Conservation (phyloP, 768 basidiomycete genomes). For the Boletales sp. region DNA sequence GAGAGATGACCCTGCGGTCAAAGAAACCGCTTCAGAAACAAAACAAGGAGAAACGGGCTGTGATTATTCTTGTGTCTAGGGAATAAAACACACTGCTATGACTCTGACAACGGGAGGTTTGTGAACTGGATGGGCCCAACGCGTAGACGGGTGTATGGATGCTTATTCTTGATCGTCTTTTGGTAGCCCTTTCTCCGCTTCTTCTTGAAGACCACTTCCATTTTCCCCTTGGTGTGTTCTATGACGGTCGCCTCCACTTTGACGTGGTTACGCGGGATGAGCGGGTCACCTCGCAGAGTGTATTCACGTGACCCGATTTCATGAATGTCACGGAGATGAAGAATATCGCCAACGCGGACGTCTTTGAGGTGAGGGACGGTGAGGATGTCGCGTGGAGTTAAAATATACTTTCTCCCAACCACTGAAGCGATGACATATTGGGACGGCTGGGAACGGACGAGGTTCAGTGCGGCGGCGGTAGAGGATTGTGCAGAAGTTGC, state of each 20-base stretch:
- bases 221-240: slow-evolving; percentile 92
- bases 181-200: slow-evolving; percentile 98
- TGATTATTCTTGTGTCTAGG: not conserved
- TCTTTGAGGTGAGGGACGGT: slow-evolving; percentile 90
- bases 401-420: slow-evolving; percentile 82
- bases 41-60: not conserved
- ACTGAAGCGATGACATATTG: slow-evolving; percentile 91
- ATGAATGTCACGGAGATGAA: slow-evolving; percentile 80
- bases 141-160: slow-evolving; percentile 91
- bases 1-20: too few relatives aligned
- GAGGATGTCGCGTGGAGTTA: slow-evolving; percentile 87
- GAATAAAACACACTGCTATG: slow-evolving; percentile 11
- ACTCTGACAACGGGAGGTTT: slow-evolving; percentile 25
- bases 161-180: slow-evolving; percentile 90
- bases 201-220: slow-evolving; percentile 93
- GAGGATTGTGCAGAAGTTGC: slow-evolving; percentile 33
- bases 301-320: slow-evolving; percentile 96
- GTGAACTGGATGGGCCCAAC: slow-evolving; percentile 74
- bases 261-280: slow-evolving; percentile 62
- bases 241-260: slow-evolving; percentile 87
- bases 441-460: slow-evolving; percentile 87
- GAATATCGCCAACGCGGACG: slow-evolving; percentile 79
- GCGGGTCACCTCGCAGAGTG: slow-evolving; percentile 77
- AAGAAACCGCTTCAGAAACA: too few relatives aligned
- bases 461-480: slow-evolving; percentile 62